These are phyloP conservation scores for Jacaranda copaia DNA, from an alignment of 257 asterid species.

Conservation along the genomic window DNA sequence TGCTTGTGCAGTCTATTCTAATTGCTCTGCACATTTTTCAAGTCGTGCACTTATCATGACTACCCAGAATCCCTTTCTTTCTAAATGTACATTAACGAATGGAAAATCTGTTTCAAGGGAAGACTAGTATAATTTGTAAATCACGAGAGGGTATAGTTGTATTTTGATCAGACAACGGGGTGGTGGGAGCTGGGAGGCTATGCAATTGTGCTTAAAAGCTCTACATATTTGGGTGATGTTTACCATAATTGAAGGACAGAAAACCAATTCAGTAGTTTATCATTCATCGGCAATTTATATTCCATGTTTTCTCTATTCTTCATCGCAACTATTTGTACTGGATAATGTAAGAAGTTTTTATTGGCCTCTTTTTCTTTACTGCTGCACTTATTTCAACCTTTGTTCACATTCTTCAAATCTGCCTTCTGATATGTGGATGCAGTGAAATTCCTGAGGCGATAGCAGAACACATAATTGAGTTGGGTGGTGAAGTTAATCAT, in stretches of 20 bases:
- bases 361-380: conserved; percentile 1
- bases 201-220: conserved; percentile 10
- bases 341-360: neutral
- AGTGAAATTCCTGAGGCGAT: conserved; percentile 78
- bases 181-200: conserved; percentile 4
- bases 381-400: neutral
- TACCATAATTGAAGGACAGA: neutral
- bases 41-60: conserved; percentile 9
- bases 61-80: conserved; percentile 9
- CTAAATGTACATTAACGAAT: neutral
- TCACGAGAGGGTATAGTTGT: neutral
- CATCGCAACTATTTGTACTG: neutral
- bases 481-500: conserved; percentile 90
- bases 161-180: neutral
- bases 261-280: neutral
- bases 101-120: conserved; percentile 2
- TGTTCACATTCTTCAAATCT: conserved; percentile 18
- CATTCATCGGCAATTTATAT: neutral
- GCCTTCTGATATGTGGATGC: conserved; percentile 39
- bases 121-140: neutral
- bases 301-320: neutral
- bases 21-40: neutral
- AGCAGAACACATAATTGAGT: conserved; percentile 61
- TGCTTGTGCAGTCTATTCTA: neutral
- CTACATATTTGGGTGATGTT: neutral